Base-by-base conservation (phyloP, 2,329 filamentous ascomycete genomes). In the Xylaria sp. region DNA sequence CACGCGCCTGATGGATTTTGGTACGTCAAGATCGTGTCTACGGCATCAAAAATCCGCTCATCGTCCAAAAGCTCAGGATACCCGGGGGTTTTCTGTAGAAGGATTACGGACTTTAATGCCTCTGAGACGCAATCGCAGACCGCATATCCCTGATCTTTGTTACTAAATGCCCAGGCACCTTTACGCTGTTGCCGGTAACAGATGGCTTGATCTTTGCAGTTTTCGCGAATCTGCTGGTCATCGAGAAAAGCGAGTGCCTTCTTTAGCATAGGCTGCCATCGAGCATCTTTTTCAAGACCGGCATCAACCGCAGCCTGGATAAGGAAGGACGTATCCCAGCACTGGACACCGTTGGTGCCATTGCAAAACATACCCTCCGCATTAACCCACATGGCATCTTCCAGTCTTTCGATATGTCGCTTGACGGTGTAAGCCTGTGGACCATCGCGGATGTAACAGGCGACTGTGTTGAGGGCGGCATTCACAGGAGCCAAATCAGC, bases 341-440 rank as follows among this genome's bases (percentile, higher is more conserved):
- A 92, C 80, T 99, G 96, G 1, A 98, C 94, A n/a, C 96, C 96
- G 74, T 99, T 98, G 9, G 96, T 99, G 46, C 96, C 96, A 75
- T 98, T 98, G 81, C 91, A 91, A 57, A 98, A 86, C 93, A 99
- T 94, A 6, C 96, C 96, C 78, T 98, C 94, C 41, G 90, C 81
- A 72, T 97, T 97, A 59, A 99, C 86, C 94, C 96, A 99, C 37
- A 99, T 81, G 70, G 91, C 97, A 76, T 99, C 96, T 52, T 93
- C 87, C 13, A 97, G 81, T 3, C 94, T 89, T 75, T 98, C 93
- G 9, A 93, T 84, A 76, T 98, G 95, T 50, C 91, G 88, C 58
- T 88, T 87, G 34, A 97, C 90, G 0, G 90, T 90, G 74, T 86
- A 86, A 0, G 92, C 87, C 56, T 91, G 90, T 0, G 92, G 91